Evolutionary conservation across 192 early-diverging fungal genomes (phyloP).

Genomic region (Dissophora ornata): DNA sequence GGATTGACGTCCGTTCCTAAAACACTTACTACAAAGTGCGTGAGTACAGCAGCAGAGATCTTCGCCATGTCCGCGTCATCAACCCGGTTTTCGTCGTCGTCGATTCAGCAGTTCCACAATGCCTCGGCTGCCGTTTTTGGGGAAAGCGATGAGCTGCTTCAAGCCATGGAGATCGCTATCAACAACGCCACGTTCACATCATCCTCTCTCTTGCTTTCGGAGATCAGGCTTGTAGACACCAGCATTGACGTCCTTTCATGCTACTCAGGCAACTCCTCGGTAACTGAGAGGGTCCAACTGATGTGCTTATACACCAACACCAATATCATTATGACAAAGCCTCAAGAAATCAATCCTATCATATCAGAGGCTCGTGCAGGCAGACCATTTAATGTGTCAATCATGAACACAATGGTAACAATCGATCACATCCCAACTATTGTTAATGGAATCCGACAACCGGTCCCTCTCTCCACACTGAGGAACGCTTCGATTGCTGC

Average conservation of each 20-base stretch:
- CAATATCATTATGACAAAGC: not conserved
- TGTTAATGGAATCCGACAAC: not conserved
- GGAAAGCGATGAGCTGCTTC: constrained; percentile 5
- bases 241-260: not conserved
- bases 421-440: not conserved
- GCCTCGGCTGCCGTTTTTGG: not conserved
- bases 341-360: not conserved
- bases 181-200: not conserved
- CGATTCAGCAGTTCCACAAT: not conserved
- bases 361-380: not conserved
- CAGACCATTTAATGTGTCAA: not conserved
- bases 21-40: constrained; percentile 6
- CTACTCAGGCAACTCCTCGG: too few species aligned
- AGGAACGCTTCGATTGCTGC: not conserved
- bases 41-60: not conserved
- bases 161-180: constrained; percentile 3
- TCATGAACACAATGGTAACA: not conserved
- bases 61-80: not conserved
- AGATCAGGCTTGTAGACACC: not conserved
- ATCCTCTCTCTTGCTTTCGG: not conserved
- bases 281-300: too few species aligned
- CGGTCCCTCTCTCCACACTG: not conserved
- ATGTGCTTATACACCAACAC: not conserved
- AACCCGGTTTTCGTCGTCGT: not conserved
- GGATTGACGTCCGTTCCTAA: not conserved